A percentile compares a stretch with the other conserved stretches of the same genome.
Conservation (phyloP, 2,329 filamentous ascomycete species). For the Neofusicoccum sp. region DNA sequence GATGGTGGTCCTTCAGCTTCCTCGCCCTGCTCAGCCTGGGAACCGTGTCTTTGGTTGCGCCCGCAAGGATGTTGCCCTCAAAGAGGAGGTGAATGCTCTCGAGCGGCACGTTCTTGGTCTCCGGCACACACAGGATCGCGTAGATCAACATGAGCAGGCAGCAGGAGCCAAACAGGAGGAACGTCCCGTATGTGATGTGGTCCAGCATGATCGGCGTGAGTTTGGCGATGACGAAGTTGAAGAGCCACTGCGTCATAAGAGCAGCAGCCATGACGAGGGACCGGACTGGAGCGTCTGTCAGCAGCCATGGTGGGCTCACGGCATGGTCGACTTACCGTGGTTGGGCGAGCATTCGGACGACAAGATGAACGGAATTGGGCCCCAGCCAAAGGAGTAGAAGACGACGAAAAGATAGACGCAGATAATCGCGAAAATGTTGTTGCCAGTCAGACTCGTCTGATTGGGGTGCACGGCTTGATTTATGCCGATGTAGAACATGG, state of each 20-base stretch:
- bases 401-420: slow-evolving; percentile 52
- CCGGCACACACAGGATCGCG: slow-evolving; percentile 42
- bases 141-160: slow-evolving; percentile 45
- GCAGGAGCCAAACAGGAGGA: slow-evolving; percentile 41
- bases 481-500: slow-evolving; percentile 42
- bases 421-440: slow-evolving; percentile 48
- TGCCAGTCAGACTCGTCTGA: slow-evolving; percentile 30
- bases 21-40: slow-evolving; percentile 10
- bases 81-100: slow-evolving; percentile 44
- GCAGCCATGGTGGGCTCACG: neutral
- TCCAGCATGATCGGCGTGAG: slow-evolving; percentile 44
- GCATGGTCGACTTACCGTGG: slow-evolving; percentile 26
- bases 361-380: slow-evolving; percentile 47
- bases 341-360: slow-evolving; percentile 42
- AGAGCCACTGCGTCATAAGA: slow-evolving; percentile 48
- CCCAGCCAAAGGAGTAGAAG: slow-evolving; percentile 48
- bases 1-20: slow-evolving; percentile 11
- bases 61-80: slow-evolving; percentile 42
- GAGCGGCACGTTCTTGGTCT: slow-evolving; percentile 44
- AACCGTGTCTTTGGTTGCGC: slow-evolving; percentile 20
- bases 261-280: slow-evolving; percentile 44
- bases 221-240: slow-evolving; percentile 38
- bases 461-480: slow-evolving; percentile 37
- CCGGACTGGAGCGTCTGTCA: slow-evolving; percentile 27
- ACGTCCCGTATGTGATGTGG: slow-evolving; percentile 45